Evolutionary conservation across 2,329 filamentous ascomycete species (phyloP).

Genomic region (Microsporum canis): DNA sequence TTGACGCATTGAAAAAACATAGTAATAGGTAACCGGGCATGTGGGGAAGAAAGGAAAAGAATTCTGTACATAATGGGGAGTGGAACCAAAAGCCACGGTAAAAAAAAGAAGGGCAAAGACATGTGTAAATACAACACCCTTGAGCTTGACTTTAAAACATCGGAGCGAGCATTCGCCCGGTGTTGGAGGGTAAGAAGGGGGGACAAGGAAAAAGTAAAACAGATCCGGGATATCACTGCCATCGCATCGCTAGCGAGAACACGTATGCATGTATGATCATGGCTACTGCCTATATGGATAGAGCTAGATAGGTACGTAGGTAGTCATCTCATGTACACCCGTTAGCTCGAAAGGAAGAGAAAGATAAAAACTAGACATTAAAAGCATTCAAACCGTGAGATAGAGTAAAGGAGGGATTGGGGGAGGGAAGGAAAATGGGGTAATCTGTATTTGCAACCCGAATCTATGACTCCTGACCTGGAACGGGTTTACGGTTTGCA

Average conservation of each 20-base stretch:
- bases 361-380: not conserved
- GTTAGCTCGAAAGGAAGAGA: not conserved
- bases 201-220: not conserved
- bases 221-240: not conserved
- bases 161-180: not conserved
- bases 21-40: not conserved
- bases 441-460: not conserved
- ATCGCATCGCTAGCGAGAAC: not conserved
- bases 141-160: not conserved
- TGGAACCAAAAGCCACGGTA: not conserved
- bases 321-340: not conserved
- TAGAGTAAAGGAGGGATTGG: not conserved
- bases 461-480: constrained; percentile 37
- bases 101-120: not conserved
- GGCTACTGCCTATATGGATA: not conserved
- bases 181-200: not conserved
- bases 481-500: constrained; percentile 46
- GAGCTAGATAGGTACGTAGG: not conserved
- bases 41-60: not conserved
- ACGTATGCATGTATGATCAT: not conserved
- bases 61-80: not conserved
- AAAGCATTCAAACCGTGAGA: not conserved
- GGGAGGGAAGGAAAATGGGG: not conserved
- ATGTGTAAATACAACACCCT: not conserved
- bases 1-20: not conserved